Base-by-base conservation (phyloP, 208 protist genomes). In the Wallacemonas sp. region DNA sequence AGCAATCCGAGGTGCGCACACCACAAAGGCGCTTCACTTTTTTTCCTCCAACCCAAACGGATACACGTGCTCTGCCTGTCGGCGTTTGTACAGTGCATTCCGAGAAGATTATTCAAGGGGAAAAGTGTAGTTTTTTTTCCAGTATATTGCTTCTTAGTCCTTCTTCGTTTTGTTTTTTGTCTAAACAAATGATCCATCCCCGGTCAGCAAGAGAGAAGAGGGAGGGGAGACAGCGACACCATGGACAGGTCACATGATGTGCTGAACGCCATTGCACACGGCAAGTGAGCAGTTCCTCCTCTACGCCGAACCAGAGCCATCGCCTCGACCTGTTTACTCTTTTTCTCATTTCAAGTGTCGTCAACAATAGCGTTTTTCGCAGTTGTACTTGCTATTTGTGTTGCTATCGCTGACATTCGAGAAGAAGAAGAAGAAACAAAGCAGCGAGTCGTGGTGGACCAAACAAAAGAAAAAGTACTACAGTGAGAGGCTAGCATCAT, bases 21-120 rank as follows among this genome's bases (percentile, higher is more conserved):
- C 73, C 73, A 84, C 74, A 66, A 84, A 77, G 78, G 74, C 70
- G 68, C 57, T 38, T 77, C 42, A 57, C 33, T 65, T 49, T 46
- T 10, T 65, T 63, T 45, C 29, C n/a, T 1, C 25, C 36, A 46
- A n/a, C 33, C n/a, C 25, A 8, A 31, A 18, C 20, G 11, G 8
- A 25, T 5, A 25, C 20, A 3, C 8, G 20, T 1, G 48, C 1
- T 11, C 48, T 26, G 10, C 36, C 36, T 41, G 10, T 41, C 14
- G 36, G 14, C 36, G 14, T 41, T 41, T 41, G 36, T 14, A 41
- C 36, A 41, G 36, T 7, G 36, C 36, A 41, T 41, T 14, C 14
- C 36, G 36, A 0, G 14, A 48, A 31, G 38, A 55, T 55, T 10
- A 31, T 10, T 26, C 7, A 22, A 26, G 52, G 20, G 11, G 39